Base-by-base conservation (phyloP, 2,329 filamentous ascomycete genomes). In the Aspergillus viridinutans region DNA sequence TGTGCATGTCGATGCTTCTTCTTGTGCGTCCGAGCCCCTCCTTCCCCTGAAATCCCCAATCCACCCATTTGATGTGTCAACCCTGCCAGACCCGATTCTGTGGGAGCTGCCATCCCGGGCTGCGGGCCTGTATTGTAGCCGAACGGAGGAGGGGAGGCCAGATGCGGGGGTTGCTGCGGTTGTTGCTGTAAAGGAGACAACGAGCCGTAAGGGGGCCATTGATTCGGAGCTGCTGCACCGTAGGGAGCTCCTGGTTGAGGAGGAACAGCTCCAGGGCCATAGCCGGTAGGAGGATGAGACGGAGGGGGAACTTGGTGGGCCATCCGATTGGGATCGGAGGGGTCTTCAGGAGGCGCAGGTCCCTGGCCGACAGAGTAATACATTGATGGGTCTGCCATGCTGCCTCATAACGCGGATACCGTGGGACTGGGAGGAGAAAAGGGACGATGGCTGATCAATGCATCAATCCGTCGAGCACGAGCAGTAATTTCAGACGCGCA, bases 1-100 rank as follows among this genome's bases (percentile, higher is more conserved):
- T 96, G 90, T 61, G 92, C 93, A 76, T 97, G 93, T 58, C 91
- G 85, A 72, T 97, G 89, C 82, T 96, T 97, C 85, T 96, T 97
- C 81, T 92, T 89, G 52, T 78, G 74, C 40, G 73, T 64, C 72
- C 85, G 77, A 52, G 71, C 64, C 53, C 67, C 70, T 56, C 69
- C 64, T 55, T 83, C 80, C 53, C 70, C 74, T 35, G 82, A 85
- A 64, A 96, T 78, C 43, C 82, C 86, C 83, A 95, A 84, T 58
- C 85, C 86, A 45, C 87, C 87, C 87, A 96, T 89, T 74, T 95
- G 91, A 55, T 85, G 82, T 12, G 76, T 63, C 53, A 82, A 64
- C 3, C 75, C 76, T 25, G 69, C 72, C 67, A 79, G 71, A 32
- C 64, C 57, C 29, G 73, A 68, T 35, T 69, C 67, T 45, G 60